Conservation (phyloP, 2,329 filamentous ascomycete species). For the Elsinoe perseae region DNA sequence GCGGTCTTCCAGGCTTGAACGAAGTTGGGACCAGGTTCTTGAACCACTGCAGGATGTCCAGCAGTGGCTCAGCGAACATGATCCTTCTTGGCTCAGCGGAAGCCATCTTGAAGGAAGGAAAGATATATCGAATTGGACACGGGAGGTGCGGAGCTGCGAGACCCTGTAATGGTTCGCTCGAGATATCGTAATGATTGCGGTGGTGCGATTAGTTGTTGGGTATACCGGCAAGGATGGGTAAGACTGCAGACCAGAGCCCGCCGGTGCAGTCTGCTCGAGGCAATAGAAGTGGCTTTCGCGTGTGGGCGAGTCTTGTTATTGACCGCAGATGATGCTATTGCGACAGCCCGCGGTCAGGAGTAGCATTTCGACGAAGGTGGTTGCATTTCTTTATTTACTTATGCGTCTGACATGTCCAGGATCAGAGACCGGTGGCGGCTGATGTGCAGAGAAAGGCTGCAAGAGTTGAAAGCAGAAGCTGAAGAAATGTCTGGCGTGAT, state of each 20-base stretch:
- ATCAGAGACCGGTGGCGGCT: neutral
- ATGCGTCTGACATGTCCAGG: neutral
- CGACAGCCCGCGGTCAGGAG: neutral
- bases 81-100: neutral
- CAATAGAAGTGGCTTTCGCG: neutral
- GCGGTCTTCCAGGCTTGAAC: slow-evolving; percentile 40
- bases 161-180: neutral
- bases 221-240: neutral
- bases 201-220: neutral
- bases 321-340: neutral
- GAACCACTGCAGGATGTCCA: slow-evolving; percentile 11
- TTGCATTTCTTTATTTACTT: neutral
- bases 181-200: neutral
- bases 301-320: neutral
- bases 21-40: slow-evolving; percentile 15
- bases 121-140: neutral
- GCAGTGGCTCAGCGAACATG: slow-evolving; percentile 13
- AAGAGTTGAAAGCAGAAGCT: neutral
- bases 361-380: neutral
- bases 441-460: neutral
- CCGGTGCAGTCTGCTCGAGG: neutral
- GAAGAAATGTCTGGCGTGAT: neutral
- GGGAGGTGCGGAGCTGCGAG: neutral
- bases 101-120: neutral
- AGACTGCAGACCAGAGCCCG: neutral